Base-by-base conservation (phyloP, 1,284 basidiomycete species). In the Moniliophthora roreri region DNA sequence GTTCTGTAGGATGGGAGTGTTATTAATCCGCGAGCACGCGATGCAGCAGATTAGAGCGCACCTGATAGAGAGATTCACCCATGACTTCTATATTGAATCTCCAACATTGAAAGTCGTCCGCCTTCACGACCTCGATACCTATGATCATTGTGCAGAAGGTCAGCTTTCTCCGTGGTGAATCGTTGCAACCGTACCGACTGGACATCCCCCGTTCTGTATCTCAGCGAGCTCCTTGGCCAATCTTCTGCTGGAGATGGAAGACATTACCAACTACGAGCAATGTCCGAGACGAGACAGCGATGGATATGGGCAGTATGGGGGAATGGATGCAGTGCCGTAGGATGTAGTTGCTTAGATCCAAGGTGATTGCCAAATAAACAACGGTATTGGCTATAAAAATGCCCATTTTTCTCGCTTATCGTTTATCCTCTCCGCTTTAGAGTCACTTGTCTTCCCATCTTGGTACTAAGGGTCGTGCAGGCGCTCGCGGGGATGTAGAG, bases 91-190 rank as follows among this genome's bases (percentile, higher is more conserved):
- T 81, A 4, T 83, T 78, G 63, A 91, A 82, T 59, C 76, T 69
- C 89, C 90, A 91, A 39, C 76, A 84, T 61, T 79, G 71, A 62
- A 90, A 87, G 70, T 91, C 81, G 55, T 91, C 86, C 5, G 88
- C 87, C 53, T 79, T 77, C 39, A 89, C 62, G 18, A 92, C 75
- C 46, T 70, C 77, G 60, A 92, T 90, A 36, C 89, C 90, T 89
- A 60, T 18, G 56, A 15, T 24, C 40, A 38, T 26, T 16, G 20
- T 11, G 5, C 4, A 34, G 1, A 16, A 5, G 4, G 24, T 32
- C 28, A 55, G 44, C 35, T 24, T 24, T 38, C 15, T 32, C 28
- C 28, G 28, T 11, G 13, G 20, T 26, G 21, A 16, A 45, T 18
- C 20, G 15, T 11, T n/a, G 11, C 13, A 8, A 23, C 60, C 78